Evolutionary conservation across 208 protist genomes (phyloP), one percentile per base, ranked within the genome.

Genomic region (Cochliopodium minus): DNA sequence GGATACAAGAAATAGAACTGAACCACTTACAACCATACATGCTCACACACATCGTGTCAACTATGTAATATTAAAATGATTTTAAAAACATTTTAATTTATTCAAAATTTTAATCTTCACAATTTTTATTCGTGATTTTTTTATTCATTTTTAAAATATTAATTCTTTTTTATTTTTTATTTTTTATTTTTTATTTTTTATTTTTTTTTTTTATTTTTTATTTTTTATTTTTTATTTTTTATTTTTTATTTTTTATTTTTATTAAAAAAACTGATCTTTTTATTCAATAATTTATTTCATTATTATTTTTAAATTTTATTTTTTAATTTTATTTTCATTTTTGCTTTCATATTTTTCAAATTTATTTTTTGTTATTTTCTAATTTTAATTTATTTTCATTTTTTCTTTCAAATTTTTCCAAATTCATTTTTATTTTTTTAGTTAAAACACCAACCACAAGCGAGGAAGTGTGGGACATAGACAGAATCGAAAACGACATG

Each of bases 361-460:
- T 38, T 52, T 52, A 45, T 52, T 52, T 52, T 52, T 52, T 38
- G 17, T 52, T 52, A 45, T 52, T 52, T 52, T 52, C 40, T n/a
- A n/a, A n/a, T 52, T 17, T 43, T 43, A 33, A 33, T 52, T 17
- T 17, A 17, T 52, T 33, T 52, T 38, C 40, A 17, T 52, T 38
- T 52, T 52, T 52, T 52, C 47, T 45, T 17, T 52, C 17, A 17
- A 17, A 17, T 38, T 52, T 52, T 52, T 43, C 40, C 17, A 45
- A 45, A 45, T 52, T 52, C 40, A 17, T 43, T 43, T 43, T 43
- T 43, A 22, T 43, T 43, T 43, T 43, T n/a, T 43, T 43, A n/a
- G n/a, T n/a, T n/a, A n/a, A n/a, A n/a, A n/a, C n/a, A n/a, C n/a
- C n/a, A n/a, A n/a, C n/a, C n/a, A n/a, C n/a, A n/a, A n/a, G n/a